Conservation (phyloP, 345 rosid genomes). For the Eutrema heterophyllum region DNA sequence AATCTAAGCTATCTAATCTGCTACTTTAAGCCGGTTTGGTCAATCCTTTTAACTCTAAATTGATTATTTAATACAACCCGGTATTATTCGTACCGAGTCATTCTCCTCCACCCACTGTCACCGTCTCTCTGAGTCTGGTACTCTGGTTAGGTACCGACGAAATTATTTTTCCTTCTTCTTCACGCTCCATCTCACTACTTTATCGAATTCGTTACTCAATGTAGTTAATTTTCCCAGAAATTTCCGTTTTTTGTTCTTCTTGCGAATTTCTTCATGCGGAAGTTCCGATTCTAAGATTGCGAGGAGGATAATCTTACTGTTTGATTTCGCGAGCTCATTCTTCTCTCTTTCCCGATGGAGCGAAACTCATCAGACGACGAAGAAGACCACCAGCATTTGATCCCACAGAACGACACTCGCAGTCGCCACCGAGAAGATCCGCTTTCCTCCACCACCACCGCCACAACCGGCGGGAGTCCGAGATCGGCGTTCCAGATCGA, state of each 20-base stretch:
- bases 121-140: conserved; percentile 8
- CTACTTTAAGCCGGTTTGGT: not conserved
- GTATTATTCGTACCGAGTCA: not conserved
- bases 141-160: not conserved
- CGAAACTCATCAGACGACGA: conserved; percentile 69
- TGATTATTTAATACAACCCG: not conserved
- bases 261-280: not conserved
- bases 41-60: not conserved
- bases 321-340: not conserved
- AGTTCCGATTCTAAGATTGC: not conserved
- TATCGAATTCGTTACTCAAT: not conserved
- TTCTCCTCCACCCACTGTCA: conserved; percentile 15
- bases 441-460: not conserved
- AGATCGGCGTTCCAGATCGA: conserved; percentile 49
- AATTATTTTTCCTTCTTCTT: conserved; percentile 13
- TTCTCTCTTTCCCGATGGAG: conserved; percentile 39
- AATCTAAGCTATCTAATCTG: no score
- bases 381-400: conserved; percentile 57
- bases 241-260: not conserved
- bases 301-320: not conserved
- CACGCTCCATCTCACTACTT: no score
- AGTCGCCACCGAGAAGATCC: conserved; percentile 16
- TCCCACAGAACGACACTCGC: conserved; percentile 52
- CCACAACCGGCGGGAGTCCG: conserved; percentile 15
- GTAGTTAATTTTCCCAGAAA: not conserved